A percentile compares a stretch with the other conserved stretches of the same genome.
Evolutionary conservation across 2,329 filamentous ascomycete genomes (phyloP).

Genomic region (Neopestalotiopsis sp.): DNA sequence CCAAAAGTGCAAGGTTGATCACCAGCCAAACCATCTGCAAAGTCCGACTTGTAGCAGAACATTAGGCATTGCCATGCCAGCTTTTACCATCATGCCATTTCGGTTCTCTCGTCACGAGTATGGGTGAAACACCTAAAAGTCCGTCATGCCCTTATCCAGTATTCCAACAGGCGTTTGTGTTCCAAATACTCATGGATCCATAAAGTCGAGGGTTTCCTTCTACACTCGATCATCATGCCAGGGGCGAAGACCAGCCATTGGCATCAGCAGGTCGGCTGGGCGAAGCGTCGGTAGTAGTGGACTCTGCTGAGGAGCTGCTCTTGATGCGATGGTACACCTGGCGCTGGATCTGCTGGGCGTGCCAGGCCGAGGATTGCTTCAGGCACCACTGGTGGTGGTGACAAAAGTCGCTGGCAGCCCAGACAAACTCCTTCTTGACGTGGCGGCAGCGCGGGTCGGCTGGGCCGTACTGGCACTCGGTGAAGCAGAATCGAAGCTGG

Average conservation of each 20-base stretch:
- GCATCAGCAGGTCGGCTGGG: not conserved
- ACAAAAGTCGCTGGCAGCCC: constrained; percentile 28
- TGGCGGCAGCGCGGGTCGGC: constrained; percentile 25
- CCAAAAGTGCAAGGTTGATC: not conserved
- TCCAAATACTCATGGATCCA: not conserved
- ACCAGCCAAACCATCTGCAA: not conserved
- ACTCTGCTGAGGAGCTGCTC: not conserved
- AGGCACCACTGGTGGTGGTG: constrained; percentile 21
- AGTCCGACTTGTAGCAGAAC: not conserved
- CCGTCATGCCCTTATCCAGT: not conserved
- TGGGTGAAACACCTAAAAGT: not conserved
- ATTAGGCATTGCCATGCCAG: not conserved
- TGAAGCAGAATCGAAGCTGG: constrained; percentile 27
- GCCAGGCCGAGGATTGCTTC: constrained; percentile 15
- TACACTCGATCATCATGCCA: not conserved
- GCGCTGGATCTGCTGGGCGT: constrained; percentile 13
- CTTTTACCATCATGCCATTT: not conserved
- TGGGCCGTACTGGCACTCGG: constrained; percentile 28
- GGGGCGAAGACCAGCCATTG: not conserved
- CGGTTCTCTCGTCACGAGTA: not conserved
- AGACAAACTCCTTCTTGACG: constrained; percentile 23
- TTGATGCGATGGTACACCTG: not conserved
- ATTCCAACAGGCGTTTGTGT: not conserved
- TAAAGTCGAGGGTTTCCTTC: too few relatives aligned
- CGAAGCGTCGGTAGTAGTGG: not conserved